Evolutionary conservation across 331 rosid species (phyloP).

Genomic region (Stylosanthes scabra): DNA sequence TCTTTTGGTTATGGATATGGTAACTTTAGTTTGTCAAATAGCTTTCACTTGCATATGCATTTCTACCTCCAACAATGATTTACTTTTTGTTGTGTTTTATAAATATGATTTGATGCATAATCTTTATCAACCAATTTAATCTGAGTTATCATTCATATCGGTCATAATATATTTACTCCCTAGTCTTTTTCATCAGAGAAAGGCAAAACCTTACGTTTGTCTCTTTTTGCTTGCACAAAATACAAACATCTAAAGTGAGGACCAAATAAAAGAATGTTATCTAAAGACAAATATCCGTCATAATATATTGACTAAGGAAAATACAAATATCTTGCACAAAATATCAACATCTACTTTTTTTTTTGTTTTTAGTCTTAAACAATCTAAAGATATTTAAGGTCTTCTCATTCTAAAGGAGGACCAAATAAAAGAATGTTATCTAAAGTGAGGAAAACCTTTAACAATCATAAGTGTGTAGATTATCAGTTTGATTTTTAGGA

Average conservation of each 20-base stretch:
- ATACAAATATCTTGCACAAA: too few relatives aligned
- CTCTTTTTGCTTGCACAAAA: background rate
- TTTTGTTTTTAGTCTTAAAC: background rate
- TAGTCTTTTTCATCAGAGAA: too few relatives aligned
- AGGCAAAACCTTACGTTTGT: constrained; percentile 9
- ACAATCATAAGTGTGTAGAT: background rate
- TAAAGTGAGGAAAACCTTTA: background rate
- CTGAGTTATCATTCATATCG: too few relatives aligned
- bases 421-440: constrained; percentile 2
- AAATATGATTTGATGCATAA: constrained; percentile 8
- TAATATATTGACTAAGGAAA: too few relatives aligned
- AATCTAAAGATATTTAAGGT: background rate
- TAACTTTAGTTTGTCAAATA: constrained; percentile 11
- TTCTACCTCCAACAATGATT: constrained; percentile 20
- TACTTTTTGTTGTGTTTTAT: constrained; percentile 2
- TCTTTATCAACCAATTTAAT: constrained; percentile 13
- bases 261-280: too few relatives aligned
- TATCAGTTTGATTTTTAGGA: background rate
- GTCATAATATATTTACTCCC: too few relatives aligned
- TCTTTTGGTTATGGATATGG: constrained; percentile 17
- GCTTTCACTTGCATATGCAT: constrained; percentile 23
- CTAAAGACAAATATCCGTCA: too few relatives aligned
- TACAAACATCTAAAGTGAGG: too few relatives aligned
- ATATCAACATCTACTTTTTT: too few relatives aligned
- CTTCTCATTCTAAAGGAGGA: too few relatives aligned